A percentile compares a stretch with the other conserved stretches of the same genome.
These are phyloP conservation scores for Pestalotiopsis fici DNA, from an alignment of 2,329 filamentous ascomycete genomes.

Conservation along the genomic window DNA sequence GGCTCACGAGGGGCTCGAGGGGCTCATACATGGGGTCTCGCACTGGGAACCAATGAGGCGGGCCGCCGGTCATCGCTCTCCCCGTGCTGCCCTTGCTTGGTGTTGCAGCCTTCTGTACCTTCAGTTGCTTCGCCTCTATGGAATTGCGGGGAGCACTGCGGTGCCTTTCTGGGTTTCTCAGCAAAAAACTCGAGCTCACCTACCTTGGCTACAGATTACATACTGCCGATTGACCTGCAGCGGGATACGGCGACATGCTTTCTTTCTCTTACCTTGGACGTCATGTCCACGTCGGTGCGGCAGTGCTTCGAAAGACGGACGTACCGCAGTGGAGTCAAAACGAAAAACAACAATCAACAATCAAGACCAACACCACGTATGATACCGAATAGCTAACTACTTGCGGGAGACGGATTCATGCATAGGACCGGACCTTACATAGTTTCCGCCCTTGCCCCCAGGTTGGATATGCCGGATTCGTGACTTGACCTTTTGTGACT, in stretches of 20 bases:
- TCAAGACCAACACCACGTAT: not conserved
- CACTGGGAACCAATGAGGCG: not conserved
- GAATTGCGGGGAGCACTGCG: not conserved
- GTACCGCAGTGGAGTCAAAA: not conserved
- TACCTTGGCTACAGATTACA: too few relatives aligned
- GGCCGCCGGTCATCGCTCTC: not conserved
- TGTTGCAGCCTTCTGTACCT: not conserved
- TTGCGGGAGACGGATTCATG: not conserved
- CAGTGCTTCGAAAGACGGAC: not conserved
- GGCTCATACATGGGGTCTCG: not conserved
- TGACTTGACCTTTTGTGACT: not conserved
- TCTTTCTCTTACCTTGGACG: too few relatives aligned
- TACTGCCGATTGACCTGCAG: not conserved
- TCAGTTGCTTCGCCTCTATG: not conserved
- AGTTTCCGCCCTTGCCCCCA: not conserved
- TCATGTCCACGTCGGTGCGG: not conserved
- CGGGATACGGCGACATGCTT: not conserved
- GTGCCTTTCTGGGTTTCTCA: not conserved
- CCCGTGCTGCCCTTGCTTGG: not conserved
- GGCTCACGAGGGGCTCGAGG: not conserved
- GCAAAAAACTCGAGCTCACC: too few relatives aligned
- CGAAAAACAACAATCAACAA: not conserved
- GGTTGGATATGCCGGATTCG: not conserved
- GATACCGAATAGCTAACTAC: not conserved
- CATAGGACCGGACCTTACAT: not conserved